Base-by-base conservation (phyloP, 2,329 filamentous ascomycete genomes). In the Epichloe gansuensis region DNA sequence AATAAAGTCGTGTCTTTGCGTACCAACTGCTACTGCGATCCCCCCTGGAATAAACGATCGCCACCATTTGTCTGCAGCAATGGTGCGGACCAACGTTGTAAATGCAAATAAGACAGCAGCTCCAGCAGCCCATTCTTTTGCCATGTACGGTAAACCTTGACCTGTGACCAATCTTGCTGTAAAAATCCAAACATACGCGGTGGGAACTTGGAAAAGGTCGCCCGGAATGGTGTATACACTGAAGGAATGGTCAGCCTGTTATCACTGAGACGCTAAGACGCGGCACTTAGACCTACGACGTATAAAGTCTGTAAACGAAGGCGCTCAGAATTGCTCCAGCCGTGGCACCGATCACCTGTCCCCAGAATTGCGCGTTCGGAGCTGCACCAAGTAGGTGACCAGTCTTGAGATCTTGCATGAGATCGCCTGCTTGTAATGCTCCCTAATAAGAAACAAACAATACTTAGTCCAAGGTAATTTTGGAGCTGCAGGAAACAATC, bases 401-500 rank as follows among this genome's bases (percentile, higher is more conserved):
- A 0, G 93, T 96, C 67, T 98, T 98, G 34, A 98, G 77, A 64
- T 98, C 93, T 65, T 98, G 93, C 78, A 98, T 87, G 51, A 98
- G 80, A 66, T 98, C 93, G 8, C 93, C 93, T 3, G 93, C 91
- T 71, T 98, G 93, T 4, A 97, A 74, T 3, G 93, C 93, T 5
- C 93, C 75, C 68, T 74, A 5, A 13, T 12, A 46, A 40, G 35
- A 36, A 57, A 59, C 52, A 15, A 40, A 27, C 52, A 36, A 38
- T 45, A 53, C 12, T 17, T 15, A 17, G 17, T 3, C 17, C n/a
- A 7, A 13, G 35, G 21, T 6, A 9, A 5, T 21, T 25, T 12
- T 27, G 8, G 15, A 12, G 5, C 15, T 27, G 23, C 5, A 17
- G 39, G 9, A 9, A 34, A 5, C 12, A 5, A 6, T 38, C 11